These are phyloP conservation scores for Suillus fuscotomentosus DNA, from an alignment of 768 basidiomycete species.

Conservation along the genomic window DNA sequence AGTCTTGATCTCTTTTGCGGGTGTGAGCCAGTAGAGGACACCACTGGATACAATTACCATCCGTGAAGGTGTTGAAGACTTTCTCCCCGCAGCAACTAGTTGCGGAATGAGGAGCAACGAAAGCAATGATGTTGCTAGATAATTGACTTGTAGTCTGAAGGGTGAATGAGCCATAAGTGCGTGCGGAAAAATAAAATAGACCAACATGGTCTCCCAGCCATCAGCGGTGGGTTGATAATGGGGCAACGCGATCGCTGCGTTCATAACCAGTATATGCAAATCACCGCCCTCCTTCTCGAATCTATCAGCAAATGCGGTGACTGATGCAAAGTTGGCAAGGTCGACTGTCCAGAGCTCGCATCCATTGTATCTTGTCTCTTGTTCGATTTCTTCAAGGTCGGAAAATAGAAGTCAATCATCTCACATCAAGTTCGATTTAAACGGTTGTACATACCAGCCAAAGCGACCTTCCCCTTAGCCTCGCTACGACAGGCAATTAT, in stretches of 20 bases:
- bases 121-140: slow-evolving; percentile 29
- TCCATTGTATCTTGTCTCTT: slow-evolving; percentile 1
- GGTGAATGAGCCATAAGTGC: neutral
- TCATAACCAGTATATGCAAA: slow-evolving; percentile 43
- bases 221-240: slow-evolving; percentile 31
- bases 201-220: slow-evolving; percentile 48
- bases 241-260: slow-evolving; percentile 30
- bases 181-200: neutral
- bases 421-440: neutral
- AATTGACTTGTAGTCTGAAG: slow-evolving; percentile 35
- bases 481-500: slow-evolving; percentile 28
- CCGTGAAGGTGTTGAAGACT: slow-evolving; percentile 20
- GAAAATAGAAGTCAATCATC: neutral
- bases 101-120: slow-evolving; percentile 32
- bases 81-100: slow-evolving; percentile 24
- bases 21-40: slow-evolving; percentile 17
- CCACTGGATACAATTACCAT: slow-evolving; percentile 33
- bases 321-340: too few species aligned
- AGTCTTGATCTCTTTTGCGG: slow-evolving; percentile 19
- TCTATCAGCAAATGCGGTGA: slow-evolving; percentile 17
- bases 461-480: slow-evolving; percentile 20
- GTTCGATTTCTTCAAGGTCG: slow-evolving; percentile 19
- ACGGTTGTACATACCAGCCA: slow-evolving; percentile 15
- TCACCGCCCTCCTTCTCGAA: slow-evolving; percentile 3
- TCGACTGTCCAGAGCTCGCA: too few species aligned